These are phyloP conservation scores for Calonectria multiphialidica DNA, from an alignment of 2,329 filamentous ascomycete species.

Conservation along the genomic window DNA sequence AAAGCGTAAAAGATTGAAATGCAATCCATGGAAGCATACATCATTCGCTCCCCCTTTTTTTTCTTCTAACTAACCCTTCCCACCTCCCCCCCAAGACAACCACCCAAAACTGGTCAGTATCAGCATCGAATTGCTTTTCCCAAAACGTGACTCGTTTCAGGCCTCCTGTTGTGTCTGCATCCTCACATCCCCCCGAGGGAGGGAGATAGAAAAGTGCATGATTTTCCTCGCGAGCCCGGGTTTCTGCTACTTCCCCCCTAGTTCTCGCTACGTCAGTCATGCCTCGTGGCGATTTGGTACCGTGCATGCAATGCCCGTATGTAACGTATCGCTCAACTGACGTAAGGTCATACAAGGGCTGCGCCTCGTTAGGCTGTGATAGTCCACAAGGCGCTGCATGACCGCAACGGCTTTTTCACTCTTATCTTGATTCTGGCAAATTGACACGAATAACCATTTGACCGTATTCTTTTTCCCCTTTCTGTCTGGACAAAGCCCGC, in stretches of 20 bases:
- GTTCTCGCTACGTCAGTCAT: background rate
- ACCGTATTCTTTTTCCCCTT: background rate
- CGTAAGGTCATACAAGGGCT: constrained; percentile 8
- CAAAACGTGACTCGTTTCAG: constrained; percentile 22
- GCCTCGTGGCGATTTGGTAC: background rate
- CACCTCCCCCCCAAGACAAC: background rate
- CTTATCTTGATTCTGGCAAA: background rate
- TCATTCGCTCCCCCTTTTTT: background rate
- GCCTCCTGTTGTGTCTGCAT: background rate
- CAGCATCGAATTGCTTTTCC: background rate
- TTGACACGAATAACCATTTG: background rate
- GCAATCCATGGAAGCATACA: background rate
- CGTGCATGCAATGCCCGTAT: background rate
- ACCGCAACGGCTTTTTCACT: background rate
- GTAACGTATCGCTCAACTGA: constrained; percentile 9
- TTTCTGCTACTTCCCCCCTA: background rate
- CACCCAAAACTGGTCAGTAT: background rate
- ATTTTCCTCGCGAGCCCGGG: background rate
- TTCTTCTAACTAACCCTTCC: background rate
- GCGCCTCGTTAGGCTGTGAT: background rate
- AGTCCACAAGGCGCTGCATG: background rate
- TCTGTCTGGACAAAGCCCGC: background rate
- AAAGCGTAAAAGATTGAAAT: background rate
- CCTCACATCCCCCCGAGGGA: background rate
- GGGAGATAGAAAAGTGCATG: background rate